These are phyloP conservation scores for Spiraea crenata DNA, from an alignment of 331 rosid species.

Conservation along the genomic window DNA sequence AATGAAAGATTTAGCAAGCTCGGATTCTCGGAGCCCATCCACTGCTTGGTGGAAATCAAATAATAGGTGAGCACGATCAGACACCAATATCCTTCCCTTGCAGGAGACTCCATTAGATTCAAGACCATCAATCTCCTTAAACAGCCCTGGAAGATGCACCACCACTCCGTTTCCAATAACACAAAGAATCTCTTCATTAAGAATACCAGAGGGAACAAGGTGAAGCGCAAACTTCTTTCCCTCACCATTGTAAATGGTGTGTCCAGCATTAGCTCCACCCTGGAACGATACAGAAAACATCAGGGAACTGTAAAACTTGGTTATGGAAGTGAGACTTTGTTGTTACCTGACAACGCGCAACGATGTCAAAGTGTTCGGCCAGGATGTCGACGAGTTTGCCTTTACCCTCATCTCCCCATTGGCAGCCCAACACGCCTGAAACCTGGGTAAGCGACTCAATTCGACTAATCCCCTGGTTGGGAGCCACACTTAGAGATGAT, in stretches of 20 bases:
- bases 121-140: constrained; percentile 78
- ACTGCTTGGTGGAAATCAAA: constrained; percentile 91
- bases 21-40: constrained; percentile 85
- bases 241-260: constrained; percentile 87
- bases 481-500: constrained; percentile 45
- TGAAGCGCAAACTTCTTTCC: constrained; percentile 97
- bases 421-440: constrained; percentile 88
- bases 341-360: constrained; percentile 91
- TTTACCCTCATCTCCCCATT: constrained; percentile 98
- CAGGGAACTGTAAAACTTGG: background rate
- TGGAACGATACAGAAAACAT: constrained; percentile 14
- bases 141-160: constrained; percentile 81
- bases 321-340: background rate
- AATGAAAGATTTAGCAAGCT: constrained; percentile 87
- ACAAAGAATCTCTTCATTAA: constrained; percentile 82
- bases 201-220: constrained; percentile 92
- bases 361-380: constrained; percentile 82
- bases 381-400: constrained; percentile 90
- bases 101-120: constrained; percentile 82
- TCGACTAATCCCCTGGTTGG: constrained; percentile 32
- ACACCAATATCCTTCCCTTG: constrained; percentile 81
- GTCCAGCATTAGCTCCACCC: constrained; percentile 99
- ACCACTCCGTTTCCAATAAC: constrained; percentile 95
- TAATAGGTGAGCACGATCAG: constrained; percentile 87
- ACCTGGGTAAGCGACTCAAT: constrained; percentile 76